A percentile compares a stretch with the other conserved stretches of the same genome.
Conservation (phyloP, 2,329 filamentous ascomycete genomes). For the Xenosphaeropsis pyriputrescens region DNA sequence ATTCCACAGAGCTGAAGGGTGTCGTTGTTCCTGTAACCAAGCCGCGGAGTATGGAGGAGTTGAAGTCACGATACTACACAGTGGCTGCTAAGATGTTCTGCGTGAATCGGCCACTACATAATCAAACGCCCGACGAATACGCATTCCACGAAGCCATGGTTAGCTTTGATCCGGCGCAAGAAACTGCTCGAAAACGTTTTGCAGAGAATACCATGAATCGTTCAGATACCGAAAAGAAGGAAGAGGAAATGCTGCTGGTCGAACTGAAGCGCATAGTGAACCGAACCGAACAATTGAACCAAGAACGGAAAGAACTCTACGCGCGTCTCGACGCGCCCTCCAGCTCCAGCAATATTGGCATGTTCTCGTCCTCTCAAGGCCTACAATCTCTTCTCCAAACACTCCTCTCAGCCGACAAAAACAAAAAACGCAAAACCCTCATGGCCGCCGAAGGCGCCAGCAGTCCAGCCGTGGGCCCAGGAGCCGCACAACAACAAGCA, state of each 20-base stretch:
- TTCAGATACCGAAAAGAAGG: slow-evolving; percentile 74
- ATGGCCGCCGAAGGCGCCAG: slow-evolving; percentile 42
- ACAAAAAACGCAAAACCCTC: slow-evolving; percentile 71
- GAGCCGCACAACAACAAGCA: slow-evolving; percentile 17
- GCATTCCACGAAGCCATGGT: slow-evolving; percentile 70
- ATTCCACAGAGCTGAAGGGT: slow-evolving; percentile 27
- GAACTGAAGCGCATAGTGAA: slow-evolving; percentile 88
- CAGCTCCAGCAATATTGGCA: slow-evolving; percentile 52
- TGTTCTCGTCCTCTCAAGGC: slow-evolving; percentile 70
- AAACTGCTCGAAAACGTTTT: slow-evolving; percentile 70
- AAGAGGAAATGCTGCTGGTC: slow-evolving; percentile 78
- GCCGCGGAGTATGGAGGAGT: slow-evolving; percentile 64
- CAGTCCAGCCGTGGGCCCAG: slow-evolving; percentile 23
- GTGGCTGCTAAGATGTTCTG: slow-evolving; percentile 74
- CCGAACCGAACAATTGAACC: slow-evolving; percentile 72
- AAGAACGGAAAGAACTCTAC: slow-evolving; percentile 79
- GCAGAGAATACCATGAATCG: slow-evolving; percentile 67
- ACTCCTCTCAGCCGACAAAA: slow-evolving; percentile 70
- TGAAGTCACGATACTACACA: slow-evolving; percentile 84
- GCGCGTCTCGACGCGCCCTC: slow-evolving; percentile 70
- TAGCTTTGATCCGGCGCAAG: slow-evolving; percentile 71
- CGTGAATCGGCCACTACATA: slow-evolving; percentile 62
- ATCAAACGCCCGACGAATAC: slow-evolving; percentile 81
- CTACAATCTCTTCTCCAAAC: slow-evolving; percentile 70
- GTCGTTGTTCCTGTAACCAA: slow-evolving; percentile 35